Conservation (phyloP, 108 stramenopile species). For the Aurantiochytrium sp. region DNA sequence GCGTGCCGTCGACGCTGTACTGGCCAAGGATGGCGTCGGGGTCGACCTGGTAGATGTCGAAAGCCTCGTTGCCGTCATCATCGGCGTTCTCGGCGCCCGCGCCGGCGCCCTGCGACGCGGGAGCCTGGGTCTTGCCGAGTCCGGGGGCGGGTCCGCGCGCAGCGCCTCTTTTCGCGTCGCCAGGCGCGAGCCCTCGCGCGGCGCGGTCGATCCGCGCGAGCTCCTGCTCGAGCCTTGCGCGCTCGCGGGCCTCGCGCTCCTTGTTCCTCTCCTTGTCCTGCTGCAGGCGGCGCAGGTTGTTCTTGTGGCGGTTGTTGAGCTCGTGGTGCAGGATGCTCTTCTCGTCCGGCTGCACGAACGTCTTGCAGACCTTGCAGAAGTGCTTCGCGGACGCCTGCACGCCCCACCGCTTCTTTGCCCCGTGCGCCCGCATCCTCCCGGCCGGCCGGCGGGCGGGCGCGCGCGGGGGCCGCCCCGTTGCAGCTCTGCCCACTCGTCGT, state of each 20-base stretch:
- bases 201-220: background rate
- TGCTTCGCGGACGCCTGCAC: background rate
- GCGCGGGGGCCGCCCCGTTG: too few relatives aligned
- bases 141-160: too few relatives aligned
- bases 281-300: slow-evolving; percentile 6
- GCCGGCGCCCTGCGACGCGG: too few relatives aligned
- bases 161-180: too few relatives aligned
- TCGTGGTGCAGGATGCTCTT: slow-evolving; percentile 25
- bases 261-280: background rate
- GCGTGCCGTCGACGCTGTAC: background rate
- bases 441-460: too few relatives aligned
- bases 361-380: slow-evolving; percentile 24
- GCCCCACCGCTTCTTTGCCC: background rate
- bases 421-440: background rate
- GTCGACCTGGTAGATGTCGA: background rate
- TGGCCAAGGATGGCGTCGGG: background rate
- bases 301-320: background rate
- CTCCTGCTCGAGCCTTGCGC: background rate
- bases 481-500: too few relatives aligned
- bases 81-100: background rate
- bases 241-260: slow-evolving; percentile 9
- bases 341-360: background rate
- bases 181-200: background rate
- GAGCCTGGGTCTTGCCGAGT: too few relatives aligned
- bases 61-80: background rate